Conservation (phyloP, 2,329 filamentous ascomycete genomes). For the Cladophialophora chaetospira region DNA sequence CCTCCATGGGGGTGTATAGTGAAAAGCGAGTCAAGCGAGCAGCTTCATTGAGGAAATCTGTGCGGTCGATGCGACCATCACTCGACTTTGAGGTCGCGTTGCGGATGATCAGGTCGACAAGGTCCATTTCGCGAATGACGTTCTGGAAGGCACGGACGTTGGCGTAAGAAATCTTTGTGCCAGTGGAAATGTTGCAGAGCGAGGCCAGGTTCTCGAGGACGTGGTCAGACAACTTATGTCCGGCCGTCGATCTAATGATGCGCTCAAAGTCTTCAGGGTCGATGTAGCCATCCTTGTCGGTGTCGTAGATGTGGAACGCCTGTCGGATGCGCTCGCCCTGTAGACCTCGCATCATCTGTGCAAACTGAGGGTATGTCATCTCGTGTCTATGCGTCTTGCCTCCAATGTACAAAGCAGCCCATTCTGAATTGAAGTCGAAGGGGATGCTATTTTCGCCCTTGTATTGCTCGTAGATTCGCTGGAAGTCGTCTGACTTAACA, state of each 20-base stretch:
- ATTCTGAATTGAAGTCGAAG: constrained; percentile 96
- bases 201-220: constrained; percentile 86
- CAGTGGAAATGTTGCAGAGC: constrained; percentile 88
- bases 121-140: constrained; percentile 95
- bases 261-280: constrained; percentile 93
- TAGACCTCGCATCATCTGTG: constrained; percentile 93
- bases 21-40: constrained; percentile 90
- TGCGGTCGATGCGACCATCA: constrained; percentile 90
- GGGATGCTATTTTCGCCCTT: constrained; percentile 82
- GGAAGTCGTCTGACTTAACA: constrained; percentile 88
- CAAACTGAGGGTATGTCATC: constrained; percentile 94
- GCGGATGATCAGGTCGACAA: constrained; percentile 89
- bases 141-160: constrained; percentile 98
- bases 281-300: constrained; percentile 90
- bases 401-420: constrained; percentile 92
- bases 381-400: constrained; percentile 83
- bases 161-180: constrained; percentile 94
- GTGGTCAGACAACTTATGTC: constrained; percentile 97
- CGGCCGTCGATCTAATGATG: constrained; percentile 90
- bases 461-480: constrained; percentile 81
- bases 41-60: constrained; percentile 94
- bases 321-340: constrained; percentile 96
- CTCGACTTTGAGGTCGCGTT: constrained; percentile 79
- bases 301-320: constrained; percentile 90
- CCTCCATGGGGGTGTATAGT: constrained; percentile 96